Evolutionary conservation across 1,284 basidiomycete genomes (phyloP).

Genomic region (Cryptococcus depauperatus): DNA sequence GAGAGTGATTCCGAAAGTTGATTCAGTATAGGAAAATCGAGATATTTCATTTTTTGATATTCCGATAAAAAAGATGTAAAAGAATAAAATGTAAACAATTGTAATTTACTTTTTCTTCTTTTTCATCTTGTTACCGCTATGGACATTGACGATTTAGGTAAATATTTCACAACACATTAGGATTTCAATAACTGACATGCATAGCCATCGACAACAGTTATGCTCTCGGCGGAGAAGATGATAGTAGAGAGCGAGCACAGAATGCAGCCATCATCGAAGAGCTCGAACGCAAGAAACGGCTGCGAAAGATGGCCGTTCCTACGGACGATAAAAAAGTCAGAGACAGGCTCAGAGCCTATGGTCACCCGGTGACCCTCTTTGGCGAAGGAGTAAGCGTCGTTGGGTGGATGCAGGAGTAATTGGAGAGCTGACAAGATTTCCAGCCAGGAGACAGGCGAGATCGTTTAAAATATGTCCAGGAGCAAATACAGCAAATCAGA

Average conservation of each 20-base stretch:
- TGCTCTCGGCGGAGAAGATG: conserved; percentile 41
- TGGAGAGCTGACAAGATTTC: background rate
- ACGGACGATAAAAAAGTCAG: conserved; percentile 93
- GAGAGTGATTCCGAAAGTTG: conserved; percentile 72
- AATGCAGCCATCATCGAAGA: conserved; percentile 77
- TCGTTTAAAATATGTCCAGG: conserved; percentile 84
- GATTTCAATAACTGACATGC: conserved; percentile 1
- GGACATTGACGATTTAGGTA: conserved; percentile 3
- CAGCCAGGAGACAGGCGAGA: conserved; percentile 62
- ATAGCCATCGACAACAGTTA: conserved; percentile 42
- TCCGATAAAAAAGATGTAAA: too few relatives aligned
- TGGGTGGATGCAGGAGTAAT: background rate
- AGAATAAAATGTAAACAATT: too few relatives aligned
- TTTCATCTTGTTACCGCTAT: background rate
- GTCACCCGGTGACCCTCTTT: conserved; percentile 93
- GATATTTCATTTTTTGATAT: conserved; percentile 83
- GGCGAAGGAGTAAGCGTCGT: conserved; percentile 74
- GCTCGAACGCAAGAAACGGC: conserved; percentile 89
- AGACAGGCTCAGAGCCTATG: conserved; percentile 77
- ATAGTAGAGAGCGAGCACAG: conserved; percentile 46
- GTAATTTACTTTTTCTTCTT: too few relatives aligned
- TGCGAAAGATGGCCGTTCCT: conserved; percentile 87
- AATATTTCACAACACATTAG: background rate
- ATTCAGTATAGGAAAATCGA: conserved; percentile 72
- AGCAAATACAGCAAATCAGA: conserved; percentile 67